phyloP scores from a whole-genome alignment of 2,329 filamentous ascomycete genomes.

The Blastomyces gilchristii region DNA sequence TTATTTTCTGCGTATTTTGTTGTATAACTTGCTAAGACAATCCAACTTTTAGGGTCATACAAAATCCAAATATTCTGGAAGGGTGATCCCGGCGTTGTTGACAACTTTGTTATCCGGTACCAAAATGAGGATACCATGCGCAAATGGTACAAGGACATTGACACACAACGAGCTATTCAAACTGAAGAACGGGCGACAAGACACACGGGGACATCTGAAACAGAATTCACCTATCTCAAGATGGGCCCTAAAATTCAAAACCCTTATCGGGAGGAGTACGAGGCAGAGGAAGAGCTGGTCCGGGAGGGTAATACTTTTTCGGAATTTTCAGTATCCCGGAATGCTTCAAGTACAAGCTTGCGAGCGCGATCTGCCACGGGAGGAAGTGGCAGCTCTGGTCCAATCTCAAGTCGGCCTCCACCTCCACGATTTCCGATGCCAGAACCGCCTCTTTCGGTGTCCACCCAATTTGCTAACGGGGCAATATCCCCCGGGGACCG shows the following conservation, averaged over 20 bases:
- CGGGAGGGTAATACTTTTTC: constrained; percentile 33
- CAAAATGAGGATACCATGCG: constrained; percentile 84
- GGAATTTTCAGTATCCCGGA: constrained; percentile 50
- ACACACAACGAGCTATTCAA: constrained; percentile 58
- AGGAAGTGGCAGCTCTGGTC: constrained; percentile 39
- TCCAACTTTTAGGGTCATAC: constrained; percentile 58
- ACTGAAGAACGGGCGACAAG: constrained; percentile 42
- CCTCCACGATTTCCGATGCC: constrained; percentile 64
- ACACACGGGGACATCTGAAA: constrained; percentile 48
- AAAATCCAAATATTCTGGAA: constrained; percentile 98
- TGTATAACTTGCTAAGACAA: constrained; percentile 2
- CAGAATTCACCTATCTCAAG: constrained; percentile 73
- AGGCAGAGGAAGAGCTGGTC: constrained; percentile 42
- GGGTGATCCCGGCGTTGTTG: constrained; percentile 74
- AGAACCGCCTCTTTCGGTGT: constrained; percentile 56
- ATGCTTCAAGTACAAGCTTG: constrained; percentile 63
- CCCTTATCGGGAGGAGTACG: constrained; percentile 59
- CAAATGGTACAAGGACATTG: constrained; percentile 77
- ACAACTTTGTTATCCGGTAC: constrained; percentile 94
- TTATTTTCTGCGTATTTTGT: not conserved
- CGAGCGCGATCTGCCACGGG: constrained; percentile 66
- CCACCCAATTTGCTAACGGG: constrained; percentile 46
- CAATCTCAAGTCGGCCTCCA: constrained; percentile 46
- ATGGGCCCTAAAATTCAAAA: constrained; percentile 63
- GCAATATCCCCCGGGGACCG: constrained; percentile 52